Evolutionary conservation across 2,329 filamentous ascomycete species (phyloP), one percentile per base, ranked within the genome.

Genomic region (Clonostachys solani): DNA sequence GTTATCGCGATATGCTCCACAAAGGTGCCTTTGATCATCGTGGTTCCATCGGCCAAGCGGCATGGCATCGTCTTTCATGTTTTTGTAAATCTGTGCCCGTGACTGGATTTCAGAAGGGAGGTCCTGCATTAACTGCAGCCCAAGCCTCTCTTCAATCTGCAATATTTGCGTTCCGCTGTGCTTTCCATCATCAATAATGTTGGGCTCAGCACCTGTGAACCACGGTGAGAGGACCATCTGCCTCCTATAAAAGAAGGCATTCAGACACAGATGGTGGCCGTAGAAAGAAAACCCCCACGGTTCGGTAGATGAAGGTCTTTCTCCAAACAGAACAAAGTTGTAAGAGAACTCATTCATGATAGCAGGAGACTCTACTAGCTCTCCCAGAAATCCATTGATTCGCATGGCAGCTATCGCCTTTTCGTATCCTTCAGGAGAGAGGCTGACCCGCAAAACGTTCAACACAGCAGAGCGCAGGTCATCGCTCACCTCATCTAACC

Each of bases 141-240:
- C 86, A 0, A 87, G 61, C 3, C 64, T 62, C 43, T 87, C 86
- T 57, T 91, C 86, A 8, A 66, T 67, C 37, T 84, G 71, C 34
- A 91, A 65, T 47, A 91, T 88, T 5, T 77, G 69, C 1, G 83
- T 87, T 7, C 86, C 87, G 2, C 67, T 66, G 60, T 81, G 75
- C 0, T 75, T 76, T 0, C 86, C 86, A 0, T 65, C 63, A 53
- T 91, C 87, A 54, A 91, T 87, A 35, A 83, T 57, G 56, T 92
- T 90, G 1, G 88, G 88, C 64, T 92, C 88, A 0, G 88, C 88
- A 47, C 88, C 88, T 0, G 86, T 89, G 64, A 92, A 92, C 66
- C 83, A 88, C 0, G 88, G 88, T 0, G 80, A 82, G 4, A 89
- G 72, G 41, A 89, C 69, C 44, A 90, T 82, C 60, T 89, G 84